Percentiles rank a stretch among this genome's conserved stretches.
phyloP scores from a whole-genome alignment of 257 asterid genomes.

The Lycium ferocissimum region DNA sequence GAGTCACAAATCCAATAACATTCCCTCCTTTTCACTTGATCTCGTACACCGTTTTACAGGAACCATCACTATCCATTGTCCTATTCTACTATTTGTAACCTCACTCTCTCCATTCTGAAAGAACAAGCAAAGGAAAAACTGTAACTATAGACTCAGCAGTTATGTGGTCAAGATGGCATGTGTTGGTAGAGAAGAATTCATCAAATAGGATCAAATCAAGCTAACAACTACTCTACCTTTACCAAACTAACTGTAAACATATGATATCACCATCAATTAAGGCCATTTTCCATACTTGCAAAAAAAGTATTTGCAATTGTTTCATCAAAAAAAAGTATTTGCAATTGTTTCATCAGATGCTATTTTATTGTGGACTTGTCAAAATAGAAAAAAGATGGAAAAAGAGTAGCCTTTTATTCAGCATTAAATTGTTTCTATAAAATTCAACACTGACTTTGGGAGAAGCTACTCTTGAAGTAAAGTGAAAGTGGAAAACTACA shows the following conservation, averaged over 20 bases:
- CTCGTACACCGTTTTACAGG: not conserved
- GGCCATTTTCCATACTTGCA: not conserved
- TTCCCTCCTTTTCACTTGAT: constrained; percentile 20
- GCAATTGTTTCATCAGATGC: not conserved
- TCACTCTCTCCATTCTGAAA: constrained; percentile 1
- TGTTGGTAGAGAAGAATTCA: not conserved
- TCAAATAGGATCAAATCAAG: not conserved
- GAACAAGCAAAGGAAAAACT: not conserved
- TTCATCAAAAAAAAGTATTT: not conserved
- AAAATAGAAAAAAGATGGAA: not conserved
- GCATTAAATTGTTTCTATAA: not conserved
- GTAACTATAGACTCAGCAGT: not conserved
- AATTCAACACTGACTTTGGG: not conserved
- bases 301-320: too few relatives aligned
- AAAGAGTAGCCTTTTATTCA: not conserved
- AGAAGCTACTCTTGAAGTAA: not conserved
- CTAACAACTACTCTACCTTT: not conserved
- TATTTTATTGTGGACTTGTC: not conserved
- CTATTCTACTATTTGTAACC: not conserved
- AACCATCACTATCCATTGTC: not conserved
- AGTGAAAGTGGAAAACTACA: not conserved
- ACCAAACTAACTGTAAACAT: not conserved
- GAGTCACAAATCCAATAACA: not conserved
- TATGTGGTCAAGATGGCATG: not conserved
- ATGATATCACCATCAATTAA: not conserved